Conservation (phyloP, 441 rosid genomes). For the Arabidopsis lyrata region DNA sequence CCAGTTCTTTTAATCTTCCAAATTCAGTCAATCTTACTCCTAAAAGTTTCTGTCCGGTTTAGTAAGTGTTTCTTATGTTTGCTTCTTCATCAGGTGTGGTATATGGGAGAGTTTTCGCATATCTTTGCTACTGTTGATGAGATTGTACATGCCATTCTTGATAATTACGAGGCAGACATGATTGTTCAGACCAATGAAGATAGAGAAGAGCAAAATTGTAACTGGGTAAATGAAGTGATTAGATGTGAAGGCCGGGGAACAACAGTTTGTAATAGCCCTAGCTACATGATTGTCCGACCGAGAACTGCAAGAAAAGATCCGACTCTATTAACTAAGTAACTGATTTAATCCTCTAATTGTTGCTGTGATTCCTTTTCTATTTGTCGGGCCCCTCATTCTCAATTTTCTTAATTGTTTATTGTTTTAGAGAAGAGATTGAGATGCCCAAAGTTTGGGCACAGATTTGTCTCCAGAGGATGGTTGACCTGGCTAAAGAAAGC, state of each 20-base stretch:
- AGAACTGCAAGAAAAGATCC: slow-evolving; percentile 83
- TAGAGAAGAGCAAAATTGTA: slow-evolving; percentile 73
- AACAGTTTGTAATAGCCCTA: slow-evolving; percentile 59
- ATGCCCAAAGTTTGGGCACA: slow-evolving; percentile 93
- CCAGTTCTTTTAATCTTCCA: slow-evolving; percentile 5
- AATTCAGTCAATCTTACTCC: slow-evolving; percentile 15
- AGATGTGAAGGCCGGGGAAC: slow-evolving; percentile 87
- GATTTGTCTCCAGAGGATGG: slow-evolving; percentile 92
- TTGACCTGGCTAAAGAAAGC: slow-evolving; percentile 91
- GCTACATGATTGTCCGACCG: slow-evolving; percentile 60
- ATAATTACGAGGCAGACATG: slow-evolving; percentile 73
- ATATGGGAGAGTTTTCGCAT: slow-evolving; percentile 81
- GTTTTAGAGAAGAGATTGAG: slow-evolving; percentile 82
- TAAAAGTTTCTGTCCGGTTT: background rate
- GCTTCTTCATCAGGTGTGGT: slow-evolving; percentile 77
- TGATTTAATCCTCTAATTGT: slow-evolving; percentile 7
- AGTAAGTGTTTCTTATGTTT: slow-evolving; percentile 11
- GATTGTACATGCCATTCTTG: slow-evolving; percentile 84
- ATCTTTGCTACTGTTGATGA: slow-evolving; percentile 79
- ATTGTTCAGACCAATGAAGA: slow-evolving; percentile 54
- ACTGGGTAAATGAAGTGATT: slow-evolving; percentile 98
- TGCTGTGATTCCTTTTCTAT: background rate
- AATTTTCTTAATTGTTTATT: slow-evolving; percentile 18
- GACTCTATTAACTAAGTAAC: slow-evolving; percentile 79
- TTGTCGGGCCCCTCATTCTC: background rate